Base-by-base conservation (phyloP, 257 asterid species). In the Coffea eugenioides region DNA sequence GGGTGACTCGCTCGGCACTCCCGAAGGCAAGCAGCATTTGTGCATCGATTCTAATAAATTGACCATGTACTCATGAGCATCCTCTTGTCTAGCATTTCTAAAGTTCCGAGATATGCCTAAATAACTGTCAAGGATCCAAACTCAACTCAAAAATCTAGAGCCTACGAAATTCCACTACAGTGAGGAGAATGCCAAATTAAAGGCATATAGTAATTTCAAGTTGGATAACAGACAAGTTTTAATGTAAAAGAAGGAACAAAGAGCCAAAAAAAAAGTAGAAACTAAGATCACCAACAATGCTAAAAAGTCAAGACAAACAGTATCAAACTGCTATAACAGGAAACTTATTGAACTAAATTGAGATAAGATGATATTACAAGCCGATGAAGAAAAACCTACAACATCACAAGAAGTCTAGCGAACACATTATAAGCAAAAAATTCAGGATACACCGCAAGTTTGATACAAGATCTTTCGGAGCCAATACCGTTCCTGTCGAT, bases 41-140 rank as follows among this genome's bases (percentile, higher is more conserved):
- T 95, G 99, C 99, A 95, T 95, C 6, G 97, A 92, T 84, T 95
- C 99, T 15, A 95, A 91, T 77, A 95, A 88, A 90, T 95, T 88
- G 81, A 94, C 97, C 99, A 95, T 95, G 84, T 95, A 95, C 82
- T 95, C 99, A 66, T 95, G 99, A 15, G 99, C 99, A 85, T 95
- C 99, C 87, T 95, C 99, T 87, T 95, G 99, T 80, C 97, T 89
- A 14, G 96, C 88, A 86, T 87, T 95, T 73, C 99, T 89, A 82
- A 95, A 95, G 88, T 78, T 95, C 73, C 99, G 90, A 16, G 98
- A 93, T 91, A 95, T 90, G 85, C 97, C 99, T 93, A 86, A 77
- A 48, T 56, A 51, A 57, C 77, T 72, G 73, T 92, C 69, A 94
- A 94, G 91, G 90, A 84, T 81, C 79, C 82, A 74, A 69, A 66